Percentiles rank a stretch among this genome's conserved stretches.
Evolutionary conservation across 2,329 filamentous ascomycete genomes (phyloP).

Genomic region (Cercospora sesami): DNA sequence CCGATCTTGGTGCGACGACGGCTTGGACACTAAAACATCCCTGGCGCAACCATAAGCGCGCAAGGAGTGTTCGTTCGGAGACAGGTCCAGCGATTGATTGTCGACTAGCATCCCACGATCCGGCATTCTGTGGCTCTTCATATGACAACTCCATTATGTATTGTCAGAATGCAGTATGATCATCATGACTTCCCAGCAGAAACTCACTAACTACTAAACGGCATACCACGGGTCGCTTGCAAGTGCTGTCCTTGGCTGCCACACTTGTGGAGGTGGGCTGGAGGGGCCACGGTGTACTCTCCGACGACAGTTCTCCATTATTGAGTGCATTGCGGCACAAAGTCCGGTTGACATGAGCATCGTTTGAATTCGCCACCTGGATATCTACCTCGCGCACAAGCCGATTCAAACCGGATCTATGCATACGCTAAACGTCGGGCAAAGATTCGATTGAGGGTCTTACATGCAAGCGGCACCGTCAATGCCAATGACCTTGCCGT

Average conservation of each 20-base stretch:
- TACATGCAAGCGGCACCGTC: constrained; percentile 46
- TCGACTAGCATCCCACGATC: background rate
- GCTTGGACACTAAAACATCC: background rate
- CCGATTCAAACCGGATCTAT: background rate
- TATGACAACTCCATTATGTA: background rate
- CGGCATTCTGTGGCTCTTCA: background rate
- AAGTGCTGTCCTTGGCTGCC: background rate
- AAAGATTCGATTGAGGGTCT: constrained; percentile 10
- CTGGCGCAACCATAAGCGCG: constrained; percentile 1
- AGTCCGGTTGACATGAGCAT: background rate
- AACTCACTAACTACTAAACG: background rate
- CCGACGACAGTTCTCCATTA: background rate
- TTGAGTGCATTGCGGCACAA: background rate
- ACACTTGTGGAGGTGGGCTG: background rate
- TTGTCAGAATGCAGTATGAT: background rate
- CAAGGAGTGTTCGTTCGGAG: constrained; percentile 2
- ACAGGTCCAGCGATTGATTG: constrained; percentile 3
- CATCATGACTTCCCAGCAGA: constrained; percentile 4
- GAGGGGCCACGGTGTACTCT: background rate
- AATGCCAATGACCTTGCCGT: constrained; percentile 56
- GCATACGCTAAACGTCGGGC: background rate
- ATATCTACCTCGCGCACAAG: background rate
- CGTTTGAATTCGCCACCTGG: background rate
- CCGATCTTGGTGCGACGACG: constrained; percentile 2
- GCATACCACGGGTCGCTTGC: constrained; percentile 3